These are phyloP conservation scores for Phytophthora idaei DNA, from an alignment of 352 stramenopile species.

Conservation along the genomic window DNA sequence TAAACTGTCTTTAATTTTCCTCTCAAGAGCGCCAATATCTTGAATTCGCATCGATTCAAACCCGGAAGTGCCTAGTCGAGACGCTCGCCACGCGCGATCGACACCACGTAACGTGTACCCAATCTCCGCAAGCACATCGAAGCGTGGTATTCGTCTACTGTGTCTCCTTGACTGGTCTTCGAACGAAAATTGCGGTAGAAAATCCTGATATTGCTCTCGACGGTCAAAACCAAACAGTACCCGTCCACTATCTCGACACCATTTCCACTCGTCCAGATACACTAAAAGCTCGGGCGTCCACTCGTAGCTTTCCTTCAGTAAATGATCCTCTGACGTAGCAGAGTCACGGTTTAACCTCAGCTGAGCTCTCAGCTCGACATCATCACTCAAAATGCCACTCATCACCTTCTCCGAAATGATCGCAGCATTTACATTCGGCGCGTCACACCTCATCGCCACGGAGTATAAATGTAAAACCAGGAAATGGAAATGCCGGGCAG, in stretches of 20 bases:
- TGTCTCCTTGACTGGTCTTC: not conserved
- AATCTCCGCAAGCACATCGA: constrained; percentile 40
- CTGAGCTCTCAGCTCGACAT: constrained; percentile 16
- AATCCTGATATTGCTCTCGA: constrained; percentile 24
- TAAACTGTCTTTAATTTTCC: constrained; percentile 51
- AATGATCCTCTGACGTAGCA: constrained; percentile 28
- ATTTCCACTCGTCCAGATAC: constrained; percentile 49
- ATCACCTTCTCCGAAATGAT: constrained; percentile 32
- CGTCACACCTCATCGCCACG: constrained; percentile 43
- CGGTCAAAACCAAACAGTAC: constrained; percentile 30
- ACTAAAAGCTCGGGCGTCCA: constrained; percentile 53
- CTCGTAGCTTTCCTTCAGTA: constrained; percentile 45
- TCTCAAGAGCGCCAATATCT: constrained; percentile 46
- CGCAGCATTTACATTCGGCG: constrained; percentile 17
- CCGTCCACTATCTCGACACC: constrained; percentile 6
- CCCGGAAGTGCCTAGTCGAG: constrained; percentile 23
- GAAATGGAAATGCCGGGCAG: constrained; percentile 49
- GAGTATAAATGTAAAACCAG: constrained; percentile 54
- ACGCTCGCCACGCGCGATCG: constrained; percentile 29
- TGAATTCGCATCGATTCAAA: constrained; percentile 42
- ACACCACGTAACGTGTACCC: constrained; percentile 26
- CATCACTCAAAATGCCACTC: constrained; percentile 15
- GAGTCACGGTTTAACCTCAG: constrained; percentile 15
- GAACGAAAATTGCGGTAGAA: constrained; percentile 25
- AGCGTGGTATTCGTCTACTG: constrained; percentile 20